Conservation (phyloP, 73 alveolate species). For the Paramecium octaurelia region DNA sequence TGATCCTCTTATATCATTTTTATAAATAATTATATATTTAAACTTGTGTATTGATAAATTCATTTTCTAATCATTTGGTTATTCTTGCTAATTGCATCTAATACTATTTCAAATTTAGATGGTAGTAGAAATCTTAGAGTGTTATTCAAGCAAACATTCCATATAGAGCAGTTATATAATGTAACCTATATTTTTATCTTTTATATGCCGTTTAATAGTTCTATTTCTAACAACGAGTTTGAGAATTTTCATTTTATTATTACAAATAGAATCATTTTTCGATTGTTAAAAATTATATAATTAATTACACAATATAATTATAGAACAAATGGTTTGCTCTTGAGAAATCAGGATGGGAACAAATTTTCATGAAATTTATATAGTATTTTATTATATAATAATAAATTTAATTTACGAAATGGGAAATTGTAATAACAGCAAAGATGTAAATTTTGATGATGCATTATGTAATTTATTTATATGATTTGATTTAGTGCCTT, state of each 20-base stretch:
- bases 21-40: neutral
- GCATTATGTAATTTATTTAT: neutral
- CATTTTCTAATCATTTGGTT: neutral
- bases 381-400: neutral
- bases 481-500: neutral
- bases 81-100: neutral
- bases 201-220: neutral
- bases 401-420: neutral
- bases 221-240: neutral
- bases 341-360: neutral
- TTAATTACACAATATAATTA: no score
- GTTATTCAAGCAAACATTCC: no score
- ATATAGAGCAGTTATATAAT: no score
- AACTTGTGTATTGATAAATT: no score
- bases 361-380: neutral
- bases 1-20: neutral
- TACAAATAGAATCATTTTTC: neutral
- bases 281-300: no score
- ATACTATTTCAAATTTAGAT: no score
- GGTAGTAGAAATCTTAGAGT: no score
- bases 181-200: no score
- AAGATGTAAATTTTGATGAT: conserved; percentile 19
- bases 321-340: neutral
- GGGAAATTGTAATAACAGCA: conserved; percentile 36
- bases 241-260: neutral